A percentile compares a stretch with the other conserved stretches of the same genome.
phyloP scores from a whole-genome alignment of 495 filamentous ascomycete genomes.

The Penicillium psychrofluorescens region DNA sequence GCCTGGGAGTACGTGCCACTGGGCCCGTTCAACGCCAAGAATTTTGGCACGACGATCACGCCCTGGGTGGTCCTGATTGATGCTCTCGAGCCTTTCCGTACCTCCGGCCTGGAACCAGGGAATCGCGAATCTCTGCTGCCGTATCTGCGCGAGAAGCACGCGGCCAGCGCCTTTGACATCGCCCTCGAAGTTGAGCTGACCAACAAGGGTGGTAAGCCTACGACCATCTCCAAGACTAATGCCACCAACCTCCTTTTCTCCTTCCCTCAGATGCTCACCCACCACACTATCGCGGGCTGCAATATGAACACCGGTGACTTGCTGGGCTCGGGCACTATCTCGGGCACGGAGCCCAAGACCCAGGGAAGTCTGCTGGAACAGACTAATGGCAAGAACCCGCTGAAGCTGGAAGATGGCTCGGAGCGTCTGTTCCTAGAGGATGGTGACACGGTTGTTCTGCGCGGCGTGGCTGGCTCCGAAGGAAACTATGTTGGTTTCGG shows the following conservation, averaged over 20 bases:
- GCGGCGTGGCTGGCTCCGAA: slow-evolving; percentile 56
- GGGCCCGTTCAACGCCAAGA: slow-evolving; percentile 87
- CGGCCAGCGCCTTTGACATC: slow-evolving; percentile 66
- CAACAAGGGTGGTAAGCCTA: slow-evolving; percentile 55
- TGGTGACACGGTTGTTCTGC: slow-evolving; percentile 69
- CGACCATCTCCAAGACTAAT: slow-evolving; percentile 57
- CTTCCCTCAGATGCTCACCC: slow-evolving; percentile 90
- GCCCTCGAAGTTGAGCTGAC: slow-evolving; percentile 66
- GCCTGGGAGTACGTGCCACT: slow-evolving; percentile 83
- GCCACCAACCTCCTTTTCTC: slow-evolving; percentile 76
- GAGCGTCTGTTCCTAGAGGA: slow-evolving; percentile 75
- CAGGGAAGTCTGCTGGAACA: slow-evolving; percentile 78
- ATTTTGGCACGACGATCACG: slow-evolving; percentile 83
- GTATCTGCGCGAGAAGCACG: slow-evolving; percentile 61
- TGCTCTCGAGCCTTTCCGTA: slow-evolving; percentile 68
- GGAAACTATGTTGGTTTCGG: slow-evolving; percentile 68
- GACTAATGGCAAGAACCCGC: slow-evolving; percentile 58
- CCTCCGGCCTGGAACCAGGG: slow-evolving; percentile 45
- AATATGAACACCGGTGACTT: slow-evolving; percentile 76
- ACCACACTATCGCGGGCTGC: slow-evolving; percentile 84
- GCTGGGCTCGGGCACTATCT: slow-evolving; percentile 85
- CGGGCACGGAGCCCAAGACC: slow-evolving; percentile 53
- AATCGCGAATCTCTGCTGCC: slow-evolving; percentile 57
- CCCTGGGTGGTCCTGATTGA: slow-evolving; percentile 85
- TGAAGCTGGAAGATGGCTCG: slow-evolving; percentile 62